phyloP scores from a whole-genome alignment of 305 asterid genomes.

The Fraxinus sp. region DNA sequence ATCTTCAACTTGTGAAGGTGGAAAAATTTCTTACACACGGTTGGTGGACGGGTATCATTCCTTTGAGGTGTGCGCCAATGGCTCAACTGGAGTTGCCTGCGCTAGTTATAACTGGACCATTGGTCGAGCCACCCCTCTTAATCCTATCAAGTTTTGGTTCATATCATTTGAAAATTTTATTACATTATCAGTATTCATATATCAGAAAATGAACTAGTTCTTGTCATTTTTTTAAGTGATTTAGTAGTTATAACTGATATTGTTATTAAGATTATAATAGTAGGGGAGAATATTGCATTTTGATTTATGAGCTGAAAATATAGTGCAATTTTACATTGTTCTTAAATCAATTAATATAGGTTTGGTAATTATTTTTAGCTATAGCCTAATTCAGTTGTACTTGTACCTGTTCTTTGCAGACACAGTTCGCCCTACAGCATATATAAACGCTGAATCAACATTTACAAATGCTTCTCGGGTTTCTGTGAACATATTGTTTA shows the following conservation, averaged over 20 bases:
- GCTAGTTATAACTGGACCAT: constrained; percentile 69
- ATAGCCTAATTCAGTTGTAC: constrained; percentile 3
- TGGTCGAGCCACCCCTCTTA: constrained; percentile 45
- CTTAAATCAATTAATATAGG: neutral
- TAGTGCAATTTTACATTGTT: neutral
- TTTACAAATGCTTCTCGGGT: constrained; percentile 71
- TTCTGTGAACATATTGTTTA: constrained; percentile 68
- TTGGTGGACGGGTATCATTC: constrained; percentile 73
- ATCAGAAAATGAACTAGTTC: neutral
- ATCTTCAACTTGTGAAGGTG: constrained; percentile 57
- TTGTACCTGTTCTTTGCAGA: constrained; percentile 45
- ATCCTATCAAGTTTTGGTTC: neutral
- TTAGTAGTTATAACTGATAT: neutral
- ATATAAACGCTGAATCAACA: constrained; percentile 43
- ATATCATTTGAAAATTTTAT: neutral
- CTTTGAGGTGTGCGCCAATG: constrained; percentile 67
- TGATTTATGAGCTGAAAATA: neutral
- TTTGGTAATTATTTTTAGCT: neutral
- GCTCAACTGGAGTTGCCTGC: constrained; percentile 56
- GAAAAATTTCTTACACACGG: constrained; percentile 41
- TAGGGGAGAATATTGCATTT: neutral
- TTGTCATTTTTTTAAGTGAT: neutral
- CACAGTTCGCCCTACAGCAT: constrained; percentile 72
- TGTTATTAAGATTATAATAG: neutral
- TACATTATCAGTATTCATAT: neutral